Base-by-base conservation (phyloP, 2,329 filamentous ascomycete genomes). In the Pestalotiopsis fici region DNA sequence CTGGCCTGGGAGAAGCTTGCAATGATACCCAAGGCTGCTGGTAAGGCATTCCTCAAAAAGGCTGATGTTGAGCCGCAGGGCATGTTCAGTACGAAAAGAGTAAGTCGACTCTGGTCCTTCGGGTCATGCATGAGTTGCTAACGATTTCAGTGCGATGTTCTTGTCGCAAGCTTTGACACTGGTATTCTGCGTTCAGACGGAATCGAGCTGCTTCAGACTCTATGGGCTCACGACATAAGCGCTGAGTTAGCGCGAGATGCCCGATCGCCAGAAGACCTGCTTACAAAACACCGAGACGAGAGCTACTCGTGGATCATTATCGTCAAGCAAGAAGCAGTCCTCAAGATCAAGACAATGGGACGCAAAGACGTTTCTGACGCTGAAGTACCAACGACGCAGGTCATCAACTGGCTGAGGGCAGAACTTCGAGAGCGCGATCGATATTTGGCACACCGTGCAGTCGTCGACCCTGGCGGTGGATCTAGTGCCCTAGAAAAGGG, bases 301-400 rank as follows among this genome's bases (percentile, higher is more conserved):
- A 86, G 86, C 31, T 93, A 97, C 78, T 91, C 88, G 28, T 98
- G 95, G 93, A 89, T 97, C 68, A 88, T 98, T 47, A 92, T 97
- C 69, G 90, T 97, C 74, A 97, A 97, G 77, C 91, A 89, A 68
- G 93, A 88, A 80, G 90, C 79, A 74, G 90, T 83, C 80, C 85
- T 97, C 60, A 97, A 97, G 80, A 87, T 97, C 70, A 93, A 92
- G 76, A 93, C 88, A 13, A 88, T 95, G 75, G 87, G 89, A 37
- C 89, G 90, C 68, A 96, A 92, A 74, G 93, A 97, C 68, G 83
- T 89, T 9, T 82, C 85, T 31, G 94, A 97, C 72, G 88, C 87
- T 4, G 96, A 98, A 71, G 86, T 98, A 54, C 87, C 91, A 3
- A 85, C 86, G 27, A 83, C 87, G 3, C 91, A 97, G 67, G 84